phyloP scores from a whole-genome alignment of 2,329 filamentous ascomycete genomes.

The Pezicula carpinea region DNA sequence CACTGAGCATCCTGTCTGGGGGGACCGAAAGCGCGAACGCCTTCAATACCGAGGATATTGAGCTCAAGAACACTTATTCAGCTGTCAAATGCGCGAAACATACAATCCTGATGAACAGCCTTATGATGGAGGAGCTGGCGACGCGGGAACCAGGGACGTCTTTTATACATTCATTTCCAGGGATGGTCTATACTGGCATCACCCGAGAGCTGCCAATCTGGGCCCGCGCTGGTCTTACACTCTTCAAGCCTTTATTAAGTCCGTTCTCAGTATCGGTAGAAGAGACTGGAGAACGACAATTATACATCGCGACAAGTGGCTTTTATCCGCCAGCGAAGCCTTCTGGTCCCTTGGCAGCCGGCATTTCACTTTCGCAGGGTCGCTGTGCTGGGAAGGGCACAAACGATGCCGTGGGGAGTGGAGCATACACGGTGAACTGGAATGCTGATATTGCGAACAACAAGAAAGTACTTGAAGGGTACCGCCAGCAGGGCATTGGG shows the following conservation, averaged over 20 bases:
- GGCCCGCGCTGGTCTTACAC: conserved; percentile 11
- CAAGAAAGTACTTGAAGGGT: conserved; percentile 14
- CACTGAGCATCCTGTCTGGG: conserved; percentile 49
- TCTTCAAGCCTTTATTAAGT: conserved; percentile 10
- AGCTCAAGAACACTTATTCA: conserved; percentile 19
- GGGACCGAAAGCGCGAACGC: conserved; percentile 41
- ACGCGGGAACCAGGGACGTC: conserved; percentile 38
- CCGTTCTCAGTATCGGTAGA: conserved; percentile 12
- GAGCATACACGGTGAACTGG: conserved; percentile 20
- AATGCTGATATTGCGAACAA: conserved; percentile 19
- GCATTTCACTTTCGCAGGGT: conserved; percentile 12
- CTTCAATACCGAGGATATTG: conserved; percentile 40
- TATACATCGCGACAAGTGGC: conserved; percentile 25
- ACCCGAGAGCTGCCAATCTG: conserved; percentile 27
- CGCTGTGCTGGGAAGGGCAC: conserved; percentile 9
- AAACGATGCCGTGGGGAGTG: conserved; percentile 16
- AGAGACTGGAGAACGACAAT: conserved; percentile 22
- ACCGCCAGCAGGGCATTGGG: conserved; percentile 15
- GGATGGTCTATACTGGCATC: conserved; percentile 41
- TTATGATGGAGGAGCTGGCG: conserved; percentile 47
- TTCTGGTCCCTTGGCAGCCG: conserved; percentile 6
- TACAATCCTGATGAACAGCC: conserved; percentile 33
- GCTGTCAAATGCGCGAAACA: conserved; percentile 17
- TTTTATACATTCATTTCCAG: conserved; percentile 46
- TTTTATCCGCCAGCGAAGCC: conserved; percentile 20